These are phyloP conservation scores for Termitomyces sp. DNA, from an alignment of 768 basidiomycete species.

Conservation along the genomic window DNA sequence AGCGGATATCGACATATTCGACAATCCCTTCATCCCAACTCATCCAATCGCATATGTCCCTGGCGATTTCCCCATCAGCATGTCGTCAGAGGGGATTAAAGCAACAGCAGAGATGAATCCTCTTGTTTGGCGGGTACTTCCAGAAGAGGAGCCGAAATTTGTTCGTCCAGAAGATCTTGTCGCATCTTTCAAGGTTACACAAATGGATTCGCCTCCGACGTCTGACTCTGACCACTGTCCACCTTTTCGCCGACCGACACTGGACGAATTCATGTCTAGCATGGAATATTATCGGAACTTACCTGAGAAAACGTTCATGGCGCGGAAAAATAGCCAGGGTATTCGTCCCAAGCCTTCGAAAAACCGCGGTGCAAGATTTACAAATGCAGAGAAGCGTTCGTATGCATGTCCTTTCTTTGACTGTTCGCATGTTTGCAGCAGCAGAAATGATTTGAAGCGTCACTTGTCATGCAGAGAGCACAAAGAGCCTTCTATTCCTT, in stretches of 20 bases:
- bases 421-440: constrained; percentile 7
- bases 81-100: not conserved
- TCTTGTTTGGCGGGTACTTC: constrained; percentile 5
- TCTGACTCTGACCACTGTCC: not conserved
- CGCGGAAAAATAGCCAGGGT: not conserved
- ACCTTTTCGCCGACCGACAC: constrained; percentile 1
- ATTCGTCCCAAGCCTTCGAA: not conserved
- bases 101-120: not conserved
- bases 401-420: constrained; percentile 1
- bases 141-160: not conserved
- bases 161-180: constrained; percentile 3
- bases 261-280: constrained; percentile 11
- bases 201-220: not conserved
- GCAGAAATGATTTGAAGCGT: constrained; percentile 7
- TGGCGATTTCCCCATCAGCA: not conserved
- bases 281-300: constrained; percentile 1
- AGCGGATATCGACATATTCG: not conserved
- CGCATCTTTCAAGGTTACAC: not conserved
- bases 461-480: constrained; percentile 9
- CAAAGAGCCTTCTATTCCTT: constrained; percentile 8
- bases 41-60: not conserved
- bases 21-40: constrained; percentile 5
- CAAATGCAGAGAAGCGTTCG: not conserved
- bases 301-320: not conserved
- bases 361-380: not conserved